A percentile compares a stretch with the other conserved stretches of the same genome.
phyloP scores from a whole-genome alignment of 192 early-diverging fungal genomes.

The Geosiphon pyriformis region DNA sequence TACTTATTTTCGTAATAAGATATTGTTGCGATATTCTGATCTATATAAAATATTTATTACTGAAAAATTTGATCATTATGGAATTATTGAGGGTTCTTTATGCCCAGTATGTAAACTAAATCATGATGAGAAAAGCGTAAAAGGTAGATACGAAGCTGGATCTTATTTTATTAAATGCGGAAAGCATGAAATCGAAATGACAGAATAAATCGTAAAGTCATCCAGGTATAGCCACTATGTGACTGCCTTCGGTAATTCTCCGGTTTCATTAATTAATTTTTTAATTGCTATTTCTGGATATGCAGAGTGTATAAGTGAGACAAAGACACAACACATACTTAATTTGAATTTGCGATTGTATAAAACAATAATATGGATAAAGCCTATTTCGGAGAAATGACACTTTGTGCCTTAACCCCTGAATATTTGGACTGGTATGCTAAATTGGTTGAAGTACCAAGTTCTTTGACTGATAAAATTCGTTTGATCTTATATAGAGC shows the following conservation, averaged over 20 bases:
- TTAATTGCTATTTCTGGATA: constrained; percentile 19
- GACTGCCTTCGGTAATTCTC: constrained; percentile 7
- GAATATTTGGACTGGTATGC: constrained; percentile 18
- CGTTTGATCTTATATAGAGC: constrained; percentile 16
- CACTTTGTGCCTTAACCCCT: constrained; percentile 16
- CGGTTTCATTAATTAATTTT: background rate
- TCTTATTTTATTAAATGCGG: constrained; percentile 11
- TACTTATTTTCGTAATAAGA: background rate
- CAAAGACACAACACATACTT: constrained; percentile 13
- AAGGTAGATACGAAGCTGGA: constrained; percentile 12
- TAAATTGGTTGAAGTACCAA: constrained; percentile 17
- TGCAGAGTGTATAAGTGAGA: constrained; percentile 20
- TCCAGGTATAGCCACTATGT: constrained; percentile 14
- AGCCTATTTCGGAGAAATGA: constrained; percentile 15
- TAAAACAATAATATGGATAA: constrained; percentile 22
- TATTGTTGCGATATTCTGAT: background rate
- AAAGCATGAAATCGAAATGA: constrained; percentile 10
- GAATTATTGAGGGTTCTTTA: constrained; percentile 5
- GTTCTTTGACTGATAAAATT: constrained; percentile 20
- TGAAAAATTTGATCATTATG: constrained; percentile 3
- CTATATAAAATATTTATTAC: background rate
- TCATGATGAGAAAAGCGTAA: constrained; percentile 11
- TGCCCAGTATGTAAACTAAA: constrained; percentile 13
- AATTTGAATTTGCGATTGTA: constrained; percentile 18
- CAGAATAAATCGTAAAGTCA: constrained; percentile 11